Conservation (phyloP, 1,139 yeast species). For the Yamadazyma mexicana region DNA sequence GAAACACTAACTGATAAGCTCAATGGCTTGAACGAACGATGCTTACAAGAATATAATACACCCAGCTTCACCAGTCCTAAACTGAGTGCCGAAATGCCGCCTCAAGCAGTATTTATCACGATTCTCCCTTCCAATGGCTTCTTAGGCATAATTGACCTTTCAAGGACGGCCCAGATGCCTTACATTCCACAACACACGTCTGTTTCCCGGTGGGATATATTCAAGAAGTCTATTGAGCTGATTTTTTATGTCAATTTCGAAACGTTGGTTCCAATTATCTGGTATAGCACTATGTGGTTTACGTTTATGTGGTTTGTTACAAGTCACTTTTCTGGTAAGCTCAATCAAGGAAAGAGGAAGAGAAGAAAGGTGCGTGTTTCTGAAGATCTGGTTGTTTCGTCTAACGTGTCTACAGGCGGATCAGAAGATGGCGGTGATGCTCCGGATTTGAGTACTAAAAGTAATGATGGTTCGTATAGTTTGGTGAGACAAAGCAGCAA, state of each 20-base stretch:
- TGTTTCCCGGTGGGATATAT: neutral
- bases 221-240: neutral
- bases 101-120: too few species aligned
- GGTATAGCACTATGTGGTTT: conserved; percentile 1
- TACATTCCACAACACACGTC: too few species aligned
- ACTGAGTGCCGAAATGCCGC: too few species aligned
- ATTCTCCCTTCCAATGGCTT: too few species aligned
- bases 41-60: too few species aligned
- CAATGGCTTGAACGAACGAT: too few species aligned
- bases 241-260: neutral
- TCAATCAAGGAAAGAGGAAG: neutral
- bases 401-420: neutral
- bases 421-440: neutral
- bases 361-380: neutral
- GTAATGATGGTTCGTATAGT: neutral
- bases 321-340: neutral
- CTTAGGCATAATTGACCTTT: too few species aligned
- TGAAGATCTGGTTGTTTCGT: neutral
- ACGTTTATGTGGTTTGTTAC: neutral
- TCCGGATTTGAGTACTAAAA: neutral
- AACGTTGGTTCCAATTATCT: neutral
- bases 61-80: too few species aligned
- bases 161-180: too few species aligned
- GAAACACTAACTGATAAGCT: too few species aligned
- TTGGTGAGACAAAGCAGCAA: conserved; percentile 9